phyloP scores from a whole-genome alignment of 2,329 filamentous ascomycete genomes.

The Kalmusia sp. region DNA sequence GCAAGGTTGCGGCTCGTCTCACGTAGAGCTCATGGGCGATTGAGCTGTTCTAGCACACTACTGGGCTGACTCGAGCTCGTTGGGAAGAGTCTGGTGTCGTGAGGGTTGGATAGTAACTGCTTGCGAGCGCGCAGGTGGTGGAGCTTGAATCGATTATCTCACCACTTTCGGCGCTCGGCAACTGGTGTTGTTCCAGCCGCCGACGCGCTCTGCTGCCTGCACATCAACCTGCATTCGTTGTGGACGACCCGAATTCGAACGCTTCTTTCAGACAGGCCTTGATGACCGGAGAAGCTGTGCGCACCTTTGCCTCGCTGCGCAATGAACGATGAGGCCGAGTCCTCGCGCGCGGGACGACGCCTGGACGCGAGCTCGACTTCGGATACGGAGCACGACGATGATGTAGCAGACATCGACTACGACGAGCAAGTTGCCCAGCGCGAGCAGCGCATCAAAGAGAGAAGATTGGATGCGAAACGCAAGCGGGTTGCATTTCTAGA shows the following conservation, averaged over 20 bases:
- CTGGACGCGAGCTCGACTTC: slow-evolving; percentile 22
- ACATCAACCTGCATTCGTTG: slow-evolving; percentile 17
- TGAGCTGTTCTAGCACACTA: slow-evolving; percentile 10
- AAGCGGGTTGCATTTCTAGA: slow-evolving; percentile 55
- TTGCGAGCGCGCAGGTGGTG: slow-evolving; percentile 2
- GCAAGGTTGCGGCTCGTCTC: neutral
- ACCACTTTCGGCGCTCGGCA: slow-evolving; percentile 40
- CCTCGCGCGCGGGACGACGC: slow-evolving; percentile 38
- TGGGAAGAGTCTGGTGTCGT: neutral
- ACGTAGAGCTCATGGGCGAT: neutral
- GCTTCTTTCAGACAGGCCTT: slow-evolving; percentile 22
- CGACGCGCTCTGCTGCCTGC: slow-evolving; percentile 24
- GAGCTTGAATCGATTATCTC: slow-evolving; percentile 44
- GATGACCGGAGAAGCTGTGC: slow-evolving; percentile 29
- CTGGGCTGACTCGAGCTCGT: neutral
- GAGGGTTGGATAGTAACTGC: neutral
- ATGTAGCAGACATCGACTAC: slow-evolving; percentile 8
- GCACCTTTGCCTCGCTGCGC: slow-evolving; percentile 27
- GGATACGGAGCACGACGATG: slow-evolving; percentile 22
- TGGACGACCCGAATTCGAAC: slow-evolving; percentile 4
- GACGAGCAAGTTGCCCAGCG: slow-evolving; percentile 24
- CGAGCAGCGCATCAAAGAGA: slow-evolving; percentile 28
- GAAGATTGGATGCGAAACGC: slow-evolving; percentile 41
- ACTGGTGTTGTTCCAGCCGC: slow-evolving; percentile 39
- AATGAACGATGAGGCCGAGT: slow-evolving; percentile 50